Conservation (phyloP, 345 rosid genomes). For the Gossypium herbaceum region DNA sequence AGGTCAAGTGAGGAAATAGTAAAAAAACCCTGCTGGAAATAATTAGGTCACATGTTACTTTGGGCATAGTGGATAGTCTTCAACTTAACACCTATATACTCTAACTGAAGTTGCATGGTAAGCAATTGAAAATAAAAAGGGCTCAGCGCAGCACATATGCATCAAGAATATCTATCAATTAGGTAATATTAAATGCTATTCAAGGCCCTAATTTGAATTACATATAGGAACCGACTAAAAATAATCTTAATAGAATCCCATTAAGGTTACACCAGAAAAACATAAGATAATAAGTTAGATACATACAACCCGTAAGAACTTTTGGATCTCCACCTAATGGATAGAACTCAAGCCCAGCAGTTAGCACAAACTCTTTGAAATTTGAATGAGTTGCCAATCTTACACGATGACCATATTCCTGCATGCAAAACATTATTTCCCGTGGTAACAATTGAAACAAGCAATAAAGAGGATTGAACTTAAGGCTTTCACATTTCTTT, state of each 20-base stretch:
- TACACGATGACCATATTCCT: slow-evolving; percentile 99
- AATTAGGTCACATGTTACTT: not conserved
- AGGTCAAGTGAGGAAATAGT: slow-evolving; percentile 8
- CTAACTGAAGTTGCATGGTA: not conserved
- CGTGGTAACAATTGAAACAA: not conserved
- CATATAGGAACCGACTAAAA: slow-evolving; percentile 9
- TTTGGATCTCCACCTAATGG: slow-evolving; percentile 98
- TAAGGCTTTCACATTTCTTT: not conserved
- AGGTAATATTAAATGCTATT: not conserved
- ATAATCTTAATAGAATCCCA: not conserved
- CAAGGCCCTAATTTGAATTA: not conserved
- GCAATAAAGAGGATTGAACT: not conserved
- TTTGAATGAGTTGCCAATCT: slow-evolving; percentile 98
- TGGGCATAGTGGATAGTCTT: not conserved
- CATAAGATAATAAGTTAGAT: slow-evolving; percentile 21
- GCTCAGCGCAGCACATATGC: not conserved
- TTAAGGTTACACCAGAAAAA: slow-evolving; percentile 3
- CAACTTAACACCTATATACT: not conserved
- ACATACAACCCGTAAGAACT: slow-evolving; percentile 95
- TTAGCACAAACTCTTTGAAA: slow-evolving; percentile 94
- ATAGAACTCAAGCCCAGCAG: slow-evolving; percentile 95
- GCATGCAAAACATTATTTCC: slow-evolving; percentile 30
- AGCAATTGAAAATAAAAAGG: not conserved
- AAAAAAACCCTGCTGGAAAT: not conserved
- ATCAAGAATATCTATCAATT: not conserved